Evolutionary conservation across 106 monocot genomes (phyloP).

Genomic region (Dendrobium nobile): DNA sequence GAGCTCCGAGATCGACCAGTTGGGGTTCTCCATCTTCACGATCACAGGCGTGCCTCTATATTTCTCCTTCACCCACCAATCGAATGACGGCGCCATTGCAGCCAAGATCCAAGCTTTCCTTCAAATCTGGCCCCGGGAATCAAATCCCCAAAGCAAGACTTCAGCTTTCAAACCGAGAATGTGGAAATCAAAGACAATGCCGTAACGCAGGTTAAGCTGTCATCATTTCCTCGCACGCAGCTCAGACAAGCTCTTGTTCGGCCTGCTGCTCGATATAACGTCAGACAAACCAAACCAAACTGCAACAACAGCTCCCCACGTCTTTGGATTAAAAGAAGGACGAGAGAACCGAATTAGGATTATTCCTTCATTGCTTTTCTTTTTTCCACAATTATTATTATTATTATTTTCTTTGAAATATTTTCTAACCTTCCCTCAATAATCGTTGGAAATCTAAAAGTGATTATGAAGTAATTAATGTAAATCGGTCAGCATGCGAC

Average conservation of each 20-base stretch:
- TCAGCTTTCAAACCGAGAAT: not conserved
- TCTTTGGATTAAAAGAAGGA: not conserved
- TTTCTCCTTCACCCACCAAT: conserved; percentile 49
- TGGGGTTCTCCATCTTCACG: conserved; percentile 33
- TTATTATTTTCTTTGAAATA: not conserved
- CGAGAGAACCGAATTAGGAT: not conserved
- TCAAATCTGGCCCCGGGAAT: no score
- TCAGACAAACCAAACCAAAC: not conserved
- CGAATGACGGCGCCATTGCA: conserved; percentile 48
- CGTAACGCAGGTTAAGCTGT: not conserved
- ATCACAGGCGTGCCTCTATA: conserved; percentile 58
- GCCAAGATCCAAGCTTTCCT: conserved; percentile 5
- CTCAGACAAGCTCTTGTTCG: not conserved
- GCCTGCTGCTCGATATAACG: not conserved
- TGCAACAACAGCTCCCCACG: not conserved
- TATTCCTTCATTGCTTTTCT: not conserved
- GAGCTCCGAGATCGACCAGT: conserved; percentile 36
- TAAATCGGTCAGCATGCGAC: not conserved
- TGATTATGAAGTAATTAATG: not conserved
- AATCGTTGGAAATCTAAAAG: not conserved
- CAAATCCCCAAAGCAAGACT: not conserved
- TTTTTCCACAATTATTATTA: not conserved
- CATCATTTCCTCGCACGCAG: not conserved
- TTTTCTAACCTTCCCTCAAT: not conserved
- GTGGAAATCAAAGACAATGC: not conserved